Conservation (phyloP, 306 rosid species). For the Echinosophora koreensis region DNA sequence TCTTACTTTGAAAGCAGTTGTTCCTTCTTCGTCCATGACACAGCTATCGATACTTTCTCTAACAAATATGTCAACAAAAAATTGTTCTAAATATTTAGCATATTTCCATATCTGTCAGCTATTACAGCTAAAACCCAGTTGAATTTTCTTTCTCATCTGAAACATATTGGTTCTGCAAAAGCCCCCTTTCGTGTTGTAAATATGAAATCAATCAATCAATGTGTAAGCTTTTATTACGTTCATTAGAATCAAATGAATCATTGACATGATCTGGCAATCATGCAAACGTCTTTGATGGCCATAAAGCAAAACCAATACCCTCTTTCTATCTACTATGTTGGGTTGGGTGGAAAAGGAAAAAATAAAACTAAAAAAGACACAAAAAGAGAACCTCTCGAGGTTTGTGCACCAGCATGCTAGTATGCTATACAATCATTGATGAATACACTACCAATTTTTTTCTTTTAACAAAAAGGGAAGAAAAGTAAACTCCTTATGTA, state of each 20-base stretch:
- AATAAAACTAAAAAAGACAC: neutral
- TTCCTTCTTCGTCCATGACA: too few species aligned
- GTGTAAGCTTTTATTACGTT: neutral
- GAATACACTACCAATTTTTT: conserved; percentile 1
- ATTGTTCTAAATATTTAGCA: too few species aligned
- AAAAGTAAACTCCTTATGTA: conserved; percentile 5
- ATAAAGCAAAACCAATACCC: conserved; percentile 18
- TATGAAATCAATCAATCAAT: conserved; percentile 22
- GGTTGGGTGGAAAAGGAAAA: conserved; percentile 14
- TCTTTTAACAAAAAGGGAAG: neutral
- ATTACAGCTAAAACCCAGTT: too few species aligned
- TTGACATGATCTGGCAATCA: conserved; percentile 28
- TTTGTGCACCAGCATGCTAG: conserved; percentile 21
- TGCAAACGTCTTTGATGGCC: conserved; percentile 13
- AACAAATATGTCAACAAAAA: too few species aligned
- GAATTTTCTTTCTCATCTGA: too few species aligned
- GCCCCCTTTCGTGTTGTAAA: neutral
- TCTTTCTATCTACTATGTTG: conserved; percentile 33
- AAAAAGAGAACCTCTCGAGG: conserved; percentile 32
- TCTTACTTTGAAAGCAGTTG: too few species aligned
- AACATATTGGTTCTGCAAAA: neutral
- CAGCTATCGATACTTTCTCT: too few species aligned
- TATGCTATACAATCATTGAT: conserved; percentile 4
- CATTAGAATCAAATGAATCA: conserved; percentile 13
- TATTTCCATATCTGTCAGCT: too few species aligned